Evolutionary conservation across 176 grass and related monocot species (phyloP), one percentile per base, ranked within the genome.

Genomic region (Bolboschoenus planiculmis): DNA sequence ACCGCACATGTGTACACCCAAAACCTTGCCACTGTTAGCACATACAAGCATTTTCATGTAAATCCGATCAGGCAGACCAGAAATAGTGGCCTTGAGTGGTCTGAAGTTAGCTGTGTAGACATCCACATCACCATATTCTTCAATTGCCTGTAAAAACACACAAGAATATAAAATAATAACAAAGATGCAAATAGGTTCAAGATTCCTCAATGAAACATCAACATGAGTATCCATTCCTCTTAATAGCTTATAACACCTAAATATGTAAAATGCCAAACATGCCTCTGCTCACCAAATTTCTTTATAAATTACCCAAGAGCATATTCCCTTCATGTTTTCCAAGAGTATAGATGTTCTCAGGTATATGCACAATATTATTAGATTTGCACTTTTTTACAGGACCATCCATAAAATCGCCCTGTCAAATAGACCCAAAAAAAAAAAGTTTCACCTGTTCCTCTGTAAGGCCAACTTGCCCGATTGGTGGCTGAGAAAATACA

Each of bases 1-100:
- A 59, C 91, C 94, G 60, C 94, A 97, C 91, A 97, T 90, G 88
- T 97, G 94, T 29, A 90, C 91, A 40, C 94, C 94, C 78, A 97
- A 79, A 85, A 97, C 94, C 88, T 88, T 93, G 73, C 89, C 85
- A 46, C 91, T 88, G 15, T 89, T 84, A 85, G 91, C 89, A 67
- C 86, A 97, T 24, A 97, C 94, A 85, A 97, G 91, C 78, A 97
- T 57, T 86, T 97, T 97, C 91, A 97, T 97, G 33, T 85, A 85
- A 57, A 93, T 84, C 42, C 94, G 87, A 83, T 97, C 94, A 83
- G 94, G 94, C 83, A 97, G 83, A 84, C 94, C 94, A 97, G 94
- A 97, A 42, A 97, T 77, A 67, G 94, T 93, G 15, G 91, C 94
- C 87, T 85, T 93, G 14, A 97, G 87, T 57, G 94, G 94, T 83